Conservation (phyloP, 2,329 filamentous ascomycete genomes). For the Fonsecaea nubica region DNA sequence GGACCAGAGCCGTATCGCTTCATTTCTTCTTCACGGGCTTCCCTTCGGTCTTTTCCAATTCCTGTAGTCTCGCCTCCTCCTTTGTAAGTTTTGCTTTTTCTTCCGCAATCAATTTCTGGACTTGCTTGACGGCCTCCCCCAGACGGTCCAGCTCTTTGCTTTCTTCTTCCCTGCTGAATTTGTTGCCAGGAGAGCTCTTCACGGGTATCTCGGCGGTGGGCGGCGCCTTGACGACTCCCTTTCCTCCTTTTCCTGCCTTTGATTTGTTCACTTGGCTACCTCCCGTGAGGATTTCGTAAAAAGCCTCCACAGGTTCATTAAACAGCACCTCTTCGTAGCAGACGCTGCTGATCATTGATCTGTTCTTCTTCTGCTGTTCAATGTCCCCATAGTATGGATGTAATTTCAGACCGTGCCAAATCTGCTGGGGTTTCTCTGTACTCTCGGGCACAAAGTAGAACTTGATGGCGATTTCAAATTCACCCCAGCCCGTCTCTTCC, state of each 20-base stretch:
- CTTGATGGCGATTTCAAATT: constrained; percentile 95
- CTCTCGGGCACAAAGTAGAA: constrained; percentile 89
- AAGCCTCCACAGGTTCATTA: constrained; percentile 89
- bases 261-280: constrained; percentile 62
- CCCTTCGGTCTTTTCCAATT: constrained; percentile 53
- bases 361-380: constrained; percentile 72
- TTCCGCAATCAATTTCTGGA: constrained; percentile 66
- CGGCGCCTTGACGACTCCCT: constrained; percentile 60
- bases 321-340: constrained; percentile 94
- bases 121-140: constrained; percentile 64
- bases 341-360: constrained; percentile 74
- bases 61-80: constrained; percentile 67
- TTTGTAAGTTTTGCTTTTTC: constrained; percentile 68
- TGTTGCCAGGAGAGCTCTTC: constrained; percentile 69
- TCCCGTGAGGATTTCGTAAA: constrained; percentile 84
- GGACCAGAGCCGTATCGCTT: constrained; percentile 8
- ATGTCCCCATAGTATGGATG: constrained; percentile 84
- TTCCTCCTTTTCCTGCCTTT: constrained; percentile 58
- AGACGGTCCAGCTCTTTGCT: constrained; percentile 70
- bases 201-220: constrained; percentile 78
- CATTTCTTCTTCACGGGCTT: constrained; percentile 40
- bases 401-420: constrained; percentile 89
- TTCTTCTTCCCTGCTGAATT: constrained; percentile 76
- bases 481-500: constrained; percentile 94
- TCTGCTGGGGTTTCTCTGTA: constrained; percentile 91